phyloP scores from a whole-genome alignment of 2,329 filamentous ascomycete genomes.

The Pseudogymnoascus sp. region DNA sequence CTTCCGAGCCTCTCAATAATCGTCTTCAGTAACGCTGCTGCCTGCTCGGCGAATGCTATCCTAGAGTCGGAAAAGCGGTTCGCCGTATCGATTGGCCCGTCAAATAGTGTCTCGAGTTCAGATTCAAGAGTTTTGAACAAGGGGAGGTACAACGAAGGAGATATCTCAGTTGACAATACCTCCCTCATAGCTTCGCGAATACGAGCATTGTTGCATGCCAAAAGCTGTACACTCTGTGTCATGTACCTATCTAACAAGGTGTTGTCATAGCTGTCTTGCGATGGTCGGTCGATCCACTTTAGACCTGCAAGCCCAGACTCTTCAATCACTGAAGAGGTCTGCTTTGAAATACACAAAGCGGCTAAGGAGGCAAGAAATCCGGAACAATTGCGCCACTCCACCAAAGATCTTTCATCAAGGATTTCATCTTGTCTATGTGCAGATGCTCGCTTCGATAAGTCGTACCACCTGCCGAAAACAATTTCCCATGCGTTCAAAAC shows the following conservation, averaged over 20 bases:
- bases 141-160: constrained; percentile 52
- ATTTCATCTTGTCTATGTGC: constrained; percentile 40
- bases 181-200: constrained; percentile 61
- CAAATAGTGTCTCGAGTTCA: constrained; percentile 56
- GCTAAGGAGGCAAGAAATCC: constrained; percentile 61
- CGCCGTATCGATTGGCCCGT: constrained; percentile 44
- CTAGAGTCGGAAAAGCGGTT: constrained; percentile 51
- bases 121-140: constrained; percentile 58
- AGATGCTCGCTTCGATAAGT: constrained; percentile 56
- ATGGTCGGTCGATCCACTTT: constrained; percentile 56
- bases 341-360: constrained; percentile 56
- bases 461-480: constrained; percentile 58
- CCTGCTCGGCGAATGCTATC: constrained; percentile 60
- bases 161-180: constrained; percentile 57
- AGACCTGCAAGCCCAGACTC: constrained; percentile 50
- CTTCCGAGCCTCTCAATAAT: constrained; percentile 58
- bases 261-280: constrained; percentile 53
- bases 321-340: constrained; percentile 45
- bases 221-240: constrained; percentile 54
- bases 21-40: constrained; percentile 53
- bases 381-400: constrained; percentile 62
- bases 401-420: constrained; percentile 48
- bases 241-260: constrained; percentile 53
- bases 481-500: constrained; percentile 61
- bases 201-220: constrained; percentile 56